A percentile compares a stretch with the other conserved stretches of the same genome.
These are phyloP conservation scores for Fraxinus quadrangulata DNA, from an alignment of 257 asterid species.

Conservation along the genomic window DNA sequence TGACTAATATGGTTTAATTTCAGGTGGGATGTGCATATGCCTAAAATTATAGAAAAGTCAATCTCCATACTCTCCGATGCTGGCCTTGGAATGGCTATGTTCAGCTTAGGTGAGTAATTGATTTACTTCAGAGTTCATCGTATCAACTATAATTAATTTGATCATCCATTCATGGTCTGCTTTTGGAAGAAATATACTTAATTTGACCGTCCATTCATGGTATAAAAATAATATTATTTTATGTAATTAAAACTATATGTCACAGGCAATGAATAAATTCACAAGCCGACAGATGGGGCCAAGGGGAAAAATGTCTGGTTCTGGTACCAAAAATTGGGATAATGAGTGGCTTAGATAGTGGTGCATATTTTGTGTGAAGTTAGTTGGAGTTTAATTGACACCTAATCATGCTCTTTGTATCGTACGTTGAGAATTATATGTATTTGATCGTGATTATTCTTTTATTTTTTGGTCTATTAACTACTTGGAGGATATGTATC, in stretches of 20 bases:
- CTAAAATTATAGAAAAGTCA: conserved; percentile 26
- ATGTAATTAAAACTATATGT: neutral
- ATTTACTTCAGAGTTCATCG: neutral
- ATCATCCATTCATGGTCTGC: too few species aligned
- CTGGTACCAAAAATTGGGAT: neutral
- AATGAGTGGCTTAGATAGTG: neutral
- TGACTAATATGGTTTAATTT: neutral
- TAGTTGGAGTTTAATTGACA: neutral
- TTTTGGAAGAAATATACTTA: neutral
- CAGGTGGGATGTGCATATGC: conserved; percentile 40
- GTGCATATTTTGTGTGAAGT: neutral
- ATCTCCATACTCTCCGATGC: conserved; percentile 38
- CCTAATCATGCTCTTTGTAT: too few species aligned
- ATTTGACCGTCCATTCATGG: neutral
- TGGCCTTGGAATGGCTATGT: conserved; percentile 43
- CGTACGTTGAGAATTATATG: too few species aligned
- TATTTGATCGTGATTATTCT: neutral
- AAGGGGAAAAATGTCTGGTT: neutral
- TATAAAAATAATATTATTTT: neutral
- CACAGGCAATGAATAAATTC: neutral
- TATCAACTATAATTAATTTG: neutral
- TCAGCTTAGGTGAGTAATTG: conserved; percentile 32
- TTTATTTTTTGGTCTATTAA: too few species aligned
- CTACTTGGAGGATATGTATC: neutral
- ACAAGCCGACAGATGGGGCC: neutral